Conservation (phyloP, 768 basidiomycete species). For the Collybia sordida region DNA sequence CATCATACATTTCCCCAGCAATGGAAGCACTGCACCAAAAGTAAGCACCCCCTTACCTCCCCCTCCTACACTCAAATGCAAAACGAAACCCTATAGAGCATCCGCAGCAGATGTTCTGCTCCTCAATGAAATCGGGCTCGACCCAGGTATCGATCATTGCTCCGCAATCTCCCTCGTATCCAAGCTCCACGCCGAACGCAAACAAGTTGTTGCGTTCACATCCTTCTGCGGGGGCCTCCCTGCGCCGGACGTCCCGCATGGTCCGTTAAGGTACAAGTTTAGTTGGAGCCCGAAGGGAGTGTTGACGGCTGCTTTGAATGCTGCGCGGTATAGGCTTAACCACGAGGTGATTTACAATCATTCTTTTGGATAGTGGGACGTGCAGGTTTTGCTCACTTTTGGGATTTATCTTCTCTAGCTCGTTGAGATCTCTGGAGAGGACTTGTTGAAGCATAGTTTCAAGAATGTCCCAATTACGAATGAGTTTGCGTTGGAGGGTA, state of each 20-base stretch:
- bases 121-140: constrained; percentile 88
- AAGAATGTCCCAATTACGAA: constrained; percentile 63
- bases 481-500: constrained; percentile 71
- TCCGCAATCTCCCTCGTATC: constrained; percentile 75
- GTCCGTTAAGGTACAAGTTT: constrained; percentile 88
- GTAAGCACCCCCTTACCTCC: constrained; percentile 36
- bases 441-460: constrained; percentile 60
- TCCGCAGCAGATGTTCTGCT: constrained; percentile 62
- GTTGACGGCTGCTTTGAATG: constrained; percentile 74
- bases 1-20: constrained; percentile 81
- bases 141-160: constrained; percentile 89
- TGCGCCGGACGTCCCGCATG: constrained; percentile 60
- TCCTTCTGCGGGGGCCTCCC: constrained; percentile 95
- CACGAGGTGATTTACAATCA: constrained; percentile 57
- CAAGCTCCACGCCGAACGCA: constrained; percentile 47
- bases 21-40: constrained; percentile 66
- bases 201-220: constrained; percentile 67
- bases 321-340: constrained; percentile 62
- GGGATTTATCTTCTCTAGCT: constrained; percentile 29
- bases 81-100: constrained; percentile 41
- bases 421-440: constrained; percentile 46
- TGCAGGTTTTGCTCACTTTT: not conserved
- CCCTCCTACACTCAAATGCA: not conserved
- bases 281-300: constrained; percentile 93
- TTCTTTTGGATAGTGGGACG: not conserved